Base-by-base conservation (phyloP, 2,329 filamentous ascomycete genomes). In the Sphaerostilbella broomeana region DNA sequence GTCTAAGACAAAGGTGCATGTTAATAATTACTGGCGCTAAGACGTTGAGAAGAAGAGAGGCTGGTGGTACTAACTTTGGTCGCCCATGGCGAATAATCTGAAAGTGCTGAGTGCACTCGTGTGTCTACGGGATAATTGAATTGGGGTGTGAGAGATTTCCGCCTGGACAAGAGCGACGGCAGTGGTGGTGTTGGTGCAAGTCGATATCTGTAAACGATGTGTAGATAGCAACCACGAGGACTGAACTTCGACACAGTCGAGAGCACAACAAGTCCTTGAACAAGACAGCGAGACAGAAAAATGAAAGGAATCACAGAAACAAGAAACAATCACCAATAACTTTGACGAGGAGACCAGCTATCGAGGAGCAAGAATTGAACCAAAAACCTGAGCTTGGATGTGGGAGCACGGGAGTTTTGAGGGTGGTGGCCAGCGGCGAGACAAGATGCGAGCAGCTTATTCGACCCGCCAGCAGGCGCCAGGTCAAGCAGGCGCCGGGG, bases 291-390 rank as follows among this genome's bases (percentile, higher is more conserved):
- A 36, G 19, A 17, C 13, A 16, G 15, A 17, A 19, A 32, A 33
- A 41, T 12, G 11, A n/a, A 21, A 11, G 21, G 22, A 17, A 40
- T 15, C 17, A 38, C 42, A 19, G 27, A 33, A 11, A 28, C 19
- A 19, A 35, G 45, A 47, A 56, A 49, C 52, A 61, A 62, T 53
- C 53, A 58, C 50, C 48, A 59, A 52, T 51, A 48, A 52, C 57
- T 52, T 59, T 57, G 48, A 60, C 50, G 59, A 55, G 64, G 70
- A 77, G 72, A 62, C 73, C 73, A 76, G 73, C 73, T 77, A 66
- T 65, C 67, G 65, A 67, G 57, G 59, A 60, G 55, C 47, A 62
- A 54, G 60, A 68, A 56, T 60, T 40, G 34, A 28, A 27, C 20
- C 32, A 55, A 51, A 54, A 49, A 54, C 50, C 53, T 51, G 49